Base-by-base conservation (phyloP, 768 basidiomycete genomes). In the Pisolithus tinctorius region DNA sequence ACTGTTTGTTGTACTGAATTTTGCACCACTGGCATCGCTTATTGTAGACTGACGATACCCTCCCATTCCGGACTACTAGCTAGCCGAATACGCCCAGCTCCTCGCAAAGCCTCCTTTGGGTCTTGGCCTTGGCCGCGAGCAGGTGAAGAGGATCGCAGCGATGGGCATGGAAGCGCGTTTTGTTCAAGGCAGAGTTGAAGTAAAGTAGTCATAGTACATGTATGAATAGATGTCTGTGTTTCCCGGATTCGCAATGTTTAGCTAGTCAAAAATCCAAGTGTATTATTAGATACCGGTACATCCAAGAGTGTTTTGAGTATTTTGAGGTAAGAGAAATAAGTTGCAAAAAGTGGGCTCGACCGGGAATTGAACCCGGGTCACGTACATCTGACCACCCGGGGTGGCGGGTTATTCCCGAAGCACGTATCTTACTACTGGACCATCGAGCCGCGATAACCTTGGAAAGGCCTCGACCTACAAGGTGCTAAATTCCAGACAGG, bases 31-130 rank as follows among this genome's bases (percentile, higher is more conserved):
- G 13, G 50, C 48, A 14, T 26, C 9, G 10, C 16, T n/a, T 20
- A 49, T 17, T 38, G 42, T 56, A 91, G 89, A 92, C 89, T 30
- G 90, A 92, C 61, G 90, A 93, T 62, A 81, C 75, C 4, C 80
- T 93, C 16, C 82, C 83, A 0, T 92, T 92, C 68, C 78, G 80
- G 25, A 91, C 82, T 8, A 82, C 84, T 3, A 91, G 2, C 60
- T 83, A 0, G 87, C 74, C 3, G 90, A 93, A 63, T 93, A 93
- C 55, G 88, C 89, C 0, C 70, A 92, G 6, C 77, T 93, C 34
- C 71, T 92, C 48, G 90, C 90, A 0, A 63, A 70, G 23, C 71
- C 79, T n/a, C 89, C 89, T 0, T 60, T 80, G 29, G 90, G 90
- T 3, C 73, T 93, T 2, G 89, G 86, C 1, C 66, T 92, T 43